phyloP scores from a whole-genome alignment of 2,329 filamentous ascomycete species.

The Alternaria dauci region DNA sequence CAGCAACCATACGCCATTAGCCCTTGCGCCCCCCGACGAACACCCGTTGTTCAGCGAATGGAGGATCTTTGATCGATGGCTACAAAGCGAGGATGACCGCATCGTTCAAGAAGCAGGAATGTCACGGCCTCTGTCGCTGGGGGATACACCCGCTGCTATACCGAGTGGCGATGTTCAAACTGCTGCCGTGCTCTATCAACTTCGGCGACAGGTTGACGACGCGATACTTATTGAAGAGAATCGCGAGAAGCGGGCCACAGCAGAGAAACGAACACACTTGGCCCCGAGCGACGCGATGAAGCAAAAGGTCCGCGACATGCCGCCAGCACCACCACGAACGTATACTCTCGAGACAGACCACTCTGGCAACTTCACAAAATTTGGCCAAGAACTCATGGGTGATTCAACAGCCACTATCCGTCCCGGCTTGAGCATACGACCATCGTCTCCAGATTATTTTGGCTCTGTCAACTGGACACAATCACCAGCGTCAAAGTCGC shows the following conservation, averaged over 20 bases:
- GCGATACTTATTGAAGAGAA: conserved; percentile 45
- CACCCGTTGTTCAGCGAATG: conserved; percentile 44
- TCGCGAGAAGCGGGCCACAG: conserved; percentile 36
- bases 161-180: conserved; percentile 35
- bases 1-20: conserved; percentile 25
- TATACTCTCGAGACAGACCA: conserved; percentile 39
- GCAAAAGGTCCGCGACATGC: conserved; percentile 37
- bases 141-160: conserved; percentile 26
- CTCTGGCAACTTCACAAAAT: conserved; percentile 29
- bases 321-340: conserved; percentile 34
- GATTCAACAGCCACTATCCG: conserved; percentile 25
- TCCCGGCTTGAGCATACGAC: conserved; percentile 18
- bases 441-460: conserved; percentile 29
- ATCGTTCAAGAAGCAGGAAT: conserved; percentile 30
- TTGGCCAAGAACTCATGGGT: conserved; percentile 19
- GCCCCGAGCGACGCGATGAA: conserved; percentile 41
- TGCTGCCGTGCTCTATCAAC: conserved; percentile 38
- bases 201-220: conserved; percentile 42
- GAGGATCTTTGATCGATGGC: conserved; percentile 39
- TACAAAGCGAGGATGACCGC: conserved; percentile 41
- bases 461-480: conserved; percentile 25
- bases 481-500: conserved; percentile 14
- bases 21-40: conserved; percentile 38
- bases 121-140: conserved; percentile 31
- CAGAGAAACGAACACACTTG: conserved; percentile 38